Percentiles rank a stretch among this genome's conserved stretches.
Conservation (phyloP, 371 early-diverging fungal genomes). For the Mortierella sp. region DNA sequence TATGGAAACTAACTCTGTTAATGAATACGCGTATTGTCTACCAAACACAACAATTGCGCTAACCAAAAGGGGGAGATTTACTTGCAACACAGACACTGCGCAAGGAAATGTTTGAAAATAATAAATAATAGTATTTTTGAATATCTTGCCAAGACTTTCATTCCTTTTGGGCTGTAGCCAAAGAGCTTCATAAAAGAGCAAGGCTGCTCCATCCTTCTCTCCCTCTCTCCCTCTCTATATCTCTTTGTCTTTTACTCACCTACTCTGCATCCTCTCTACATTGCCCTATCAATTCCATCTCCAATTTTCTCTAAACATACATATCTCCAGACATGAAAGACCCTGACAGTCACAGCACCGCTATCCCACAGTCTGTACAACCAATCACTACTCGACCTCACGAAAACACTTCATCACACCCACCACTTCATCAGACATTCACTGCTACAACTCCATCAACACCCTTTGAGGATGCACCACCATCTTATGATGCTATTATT, state of each 20-base stretch:
- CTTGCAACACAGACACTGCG: too few species aligned
- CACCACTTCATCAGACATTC: neutral
- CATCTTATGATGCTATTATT: slow-evolving; percentile 43
- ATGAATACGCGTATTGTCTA: too few species aligned
- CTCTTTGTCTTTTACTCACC: neutral
- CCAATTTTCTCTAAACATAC: neutral
- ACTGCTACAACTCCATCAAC: neutral
- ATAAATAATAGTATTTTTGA: neutral
- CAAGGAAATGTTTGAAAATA: neutral
- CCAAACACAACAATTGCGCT: too few species aligned
- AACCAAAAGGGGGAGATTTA: too few species aligned
- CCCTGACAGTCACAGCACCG: neutral
- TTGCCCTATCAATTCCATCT: neutral
- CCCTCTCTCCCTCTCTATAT: slow-evolving; percentile 4
- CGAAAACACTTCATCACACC: neutral
- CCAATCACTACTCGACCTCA: neutral
- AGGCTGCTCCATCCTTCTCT: slow-evolving; percentile 1
- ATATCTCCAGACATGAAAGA: neutral
- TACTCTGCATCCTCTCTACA: neutral
- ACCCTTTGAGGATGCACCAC: slow-evolving; percentile 36
- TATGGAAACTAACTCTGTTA: too few species aligned
- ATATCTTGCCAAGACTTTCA: slow-evolving; percentile 5
- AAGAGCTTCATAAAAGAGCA: too few species aligned
- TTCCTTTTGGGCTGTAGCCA: neutral
- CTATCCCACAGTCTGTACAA: neutral